These are phyloP conservation scores for Macadamia integrifolia DNA, from an alignment of 164 flowering plant genomes.

Conservation along the genomic window DNA sequence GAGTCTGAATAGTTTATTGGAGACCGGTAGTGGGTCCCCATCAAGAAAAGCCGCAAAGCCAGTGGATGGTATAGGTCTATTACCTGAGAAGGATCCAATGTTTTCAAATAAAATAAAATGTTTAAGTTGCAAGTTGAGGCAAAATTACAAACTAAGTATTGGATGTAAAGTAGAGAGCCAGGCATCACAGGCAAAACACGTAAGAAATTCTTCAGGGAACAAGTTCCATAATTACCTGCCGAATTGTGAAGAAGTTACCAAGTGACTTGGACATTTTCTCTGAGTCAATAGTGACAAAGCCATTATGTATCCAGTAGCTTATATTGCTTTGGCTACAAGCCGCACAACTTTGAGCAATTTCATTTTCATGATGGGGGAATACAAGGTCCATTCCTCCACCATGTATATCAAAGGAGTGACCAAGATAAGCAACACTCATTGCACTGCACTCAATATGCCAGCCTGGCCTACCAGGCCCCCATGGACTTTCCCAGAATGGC, in stretches of 20 bases:
- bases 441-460: slow-evolving; percentile 99
- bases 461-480: slow-evolving; percentile 99
- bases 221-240: slow-evolving; percentile 52
- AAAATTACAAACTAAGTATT: too few relatives aligned
- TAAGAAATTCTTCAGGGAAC: neutral
- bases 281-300: slow-evolving; percentile 83
- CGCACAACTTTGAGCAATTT: slow-evolving; percentile 97
- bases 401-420: slow-evolving; percentile 86
- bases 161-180: too few relatives aligned
- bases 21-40: slow-evolving; percentile 86
- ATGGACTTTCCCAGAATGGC: slow-evolving; percentile 94
- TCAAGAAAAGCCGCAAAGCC: slow-evolving; percentile 82
- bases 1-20: slow-evolving; percentile 79
- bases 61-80: slow-evolving; percentile 88
- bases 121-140: neutral
- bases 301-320: slow-evolving; percentile 94
- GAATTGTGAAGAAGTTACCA: slow-evolving; percentile 94
- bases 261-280: slow-evolving; percentile 98
- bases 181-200: too few relatives aligned
- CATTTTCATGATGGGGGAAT: slow-evolving; percentile 98
- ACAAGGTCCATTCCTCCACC: slow-evolving; percentile 99
- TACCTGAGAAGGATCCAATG: slow-evolving; percentile 40
- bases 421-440: slow-evolving; percentile 95
- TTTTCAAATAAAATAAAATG: neutral
- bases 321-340: slow-evolving; percentile 66